Evolutionary conservation across 352 stramenopile genomes (phyloP).

Genomic region (Plasmopara viticola): DNA sequence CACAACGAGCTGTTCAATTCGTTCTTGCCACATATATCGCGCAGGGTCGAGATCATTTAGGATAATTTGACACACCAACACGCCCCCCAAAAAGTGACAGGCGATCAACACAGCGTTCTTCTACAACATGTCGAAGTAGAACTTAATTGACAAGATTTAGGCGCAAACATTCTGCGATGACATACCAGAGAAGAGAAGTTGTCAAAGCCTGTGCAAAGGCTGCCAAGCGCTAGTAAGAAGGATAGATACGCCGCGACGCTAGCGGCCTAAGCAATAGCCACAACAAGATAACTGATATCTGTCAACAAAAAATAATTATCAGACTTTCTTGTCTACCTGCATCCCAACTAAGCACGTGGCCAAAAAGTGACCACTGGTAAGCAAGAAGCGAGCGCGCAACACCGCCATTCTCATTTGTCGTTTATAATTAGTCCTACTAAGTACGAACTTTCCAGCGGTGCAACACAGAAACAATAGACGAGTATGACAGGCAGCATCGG

Average conservation of each 20-base stretch:
- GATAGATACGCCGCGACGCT: slow-evolving; percentile 30
- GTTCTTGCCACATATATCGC: slow-evolving; percentile 41
- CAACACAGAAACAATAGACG: background rate
- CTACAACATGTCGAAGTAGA: slow-evolving; percentile 10
- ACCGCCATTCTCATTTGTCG: slow-evolving; percentile 14
- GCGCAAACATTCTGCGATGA: background rate
- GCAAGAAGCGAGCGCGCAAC: slow-evolving; percentile 44
- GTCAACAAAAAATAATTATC: background rate
- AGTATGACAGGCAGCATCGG: slow-evolving; percentile 54
- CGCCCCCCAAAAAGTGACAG: slow-evolving; percentile 55
- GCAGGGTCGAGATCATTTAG: slow-evolving; percentile 31
- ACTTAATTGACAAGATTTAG: background rate
- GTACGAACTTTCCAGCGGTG: slow-evolving; percentile 6
- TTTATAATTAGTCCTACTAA: slow-evolving; percentile 11
- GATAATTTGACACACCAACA: slow-evolving; percentile 51
- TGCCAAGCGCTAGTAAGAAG: slow-evolving; percentile 33
- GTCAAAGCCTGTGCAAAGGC: slow-evolving; percentile 43
- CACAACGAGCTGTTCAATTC: background rate
- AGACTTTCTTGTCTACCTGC: slow-evolving; percentile 1
- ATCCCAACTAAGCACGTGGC: slow-evolving; percentile 35
- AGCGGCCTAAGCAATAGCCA: slow-evolving; percentile 10
- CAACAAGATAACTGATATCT: background rate
- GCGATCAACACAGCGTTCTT: slow-evolving; percentile 46
- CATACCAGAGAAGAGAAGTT: slow-evolving; percentile 41
- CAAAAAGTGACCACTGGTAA: slow-evolving; percentile 53